Evolutionary conservation across 768 basidiomycete genomes (phyloP).

Genomic region (Mycena olivaceomarginata): DNA sequence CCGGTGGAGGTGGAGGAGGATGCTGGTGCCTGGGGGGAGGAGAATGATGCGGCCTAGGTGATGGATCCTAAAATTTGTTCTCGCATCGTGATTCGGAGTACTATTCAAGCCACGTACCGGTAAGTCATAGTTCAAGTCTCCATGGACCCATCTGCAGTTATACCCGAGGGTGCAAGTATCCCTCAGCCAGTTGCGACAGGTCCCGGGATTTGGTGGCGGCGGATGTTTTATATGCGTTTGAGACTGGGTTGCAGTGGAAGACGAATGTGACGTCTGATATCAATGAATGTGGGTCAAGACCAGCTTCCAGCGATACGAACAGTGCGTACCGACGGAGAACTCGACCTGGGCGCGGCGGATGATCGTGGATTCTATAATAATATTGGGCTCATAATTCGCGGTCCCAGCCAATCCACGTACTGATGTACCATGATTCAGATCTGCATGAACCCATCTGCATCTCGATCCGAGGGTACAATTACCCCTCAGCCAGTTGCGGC

Average conservation of each 20-base stretch:
- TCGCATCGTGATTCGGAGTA: not conserved
- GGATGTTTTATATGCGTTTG: conserved; percentile 34
- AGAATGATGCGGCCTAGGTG: not conserved
- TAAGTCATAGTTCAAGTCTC: conserved; percentile 49
- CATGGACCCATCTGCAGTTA: conserved; percentile 49
- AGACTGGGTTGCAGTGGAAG: not conserved
- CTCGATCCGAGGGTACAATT: conserved; percentile 46
- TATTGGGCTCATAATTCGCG: not conserved
- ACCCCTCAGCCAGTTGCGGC: conserved; percentile 57
- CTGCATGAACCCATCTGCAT: conserved; percentile 50
- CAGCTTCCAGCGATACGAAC: not conserved
- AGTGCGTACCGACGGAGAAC: not conserved
- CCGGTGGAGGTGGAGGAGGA: conserved; percentile 21
- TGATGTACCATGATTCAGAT: conserved; percentile 47
- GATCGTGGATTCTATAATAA: conserved; percentile 2
- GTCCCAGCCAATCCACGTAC: conserved; percentile 31
- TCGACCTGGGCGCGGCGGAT: not conserved
- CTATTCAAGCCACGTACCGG: conserved; percentile 35
- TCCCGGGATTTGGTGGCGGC: conserved; percentile 43
- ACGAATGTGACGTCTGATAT: not conserved
- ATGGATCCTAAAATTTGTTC: not conserved
- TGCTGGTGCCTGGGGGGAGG: not conserved
- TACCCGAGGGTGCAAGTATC: conserved; percentile 49
- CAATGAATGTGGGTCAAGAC: not conserved
- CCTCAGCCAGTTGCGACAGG: conserved; percentile 58